Evolutionary conservation across 352 stramenopile species (phyloP), one percentile per base, ranked within the genome.

Genomic region (Phytopythium helicoides): DNA sequence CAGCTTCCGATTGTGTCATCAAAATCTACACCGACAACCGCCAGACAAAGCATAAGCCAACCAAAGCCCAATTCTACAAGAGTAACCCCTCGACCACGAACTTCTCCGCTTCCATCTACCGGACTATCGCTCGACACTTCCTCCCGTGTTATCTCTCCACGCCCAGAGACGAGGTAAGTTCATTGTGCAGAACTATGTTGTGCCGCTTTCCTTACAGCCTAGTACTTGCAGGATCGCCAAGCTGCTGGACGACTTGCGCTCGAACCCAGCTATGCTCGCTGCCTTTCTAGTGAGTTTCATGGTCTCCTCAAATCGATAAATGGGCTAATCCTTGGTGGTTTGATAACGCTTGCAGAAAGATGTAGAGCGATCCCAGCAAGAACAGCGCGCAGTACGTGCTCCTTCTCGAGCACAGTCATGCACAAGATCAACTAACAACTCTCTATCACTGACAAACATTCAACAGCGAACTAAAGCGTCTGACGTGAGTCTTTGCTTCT

Each of bases 221-320:
- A 15, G 23, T 36, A 23, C 6, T 1, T 22, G 70, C 4, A 68
- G 79, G 33, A 83, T 93, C 47, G 54, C 72, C 9, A 45, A 54
- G 10, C 62, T 91, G 14, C 57, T 93, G 22, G 62, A 64, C 26
- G 74, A 90, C 6, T 47, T 93, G 28, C 78, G 76, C 4, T 41
- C 77, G 7, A 78, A 93, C 56, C 70, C 80, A 18, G 57, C 51
- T 1, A 54, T 74, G 15, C 89, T 76, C 71, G 67, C 63, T 22
- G 57, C 60, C 6, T 94, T 94, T 38, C 62, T 77, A 54, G 74
- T 83, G 48, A 10, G 36, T 41, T 18, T 12, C 9, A 9, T 5
- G 5, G 5, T 9, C 28, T 33, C 28, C 28, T 33, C 5, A 33
- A 10, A 33, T 33, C 28, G 9, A 33, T 9, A 33, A 33, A 33